Percentiles rank a stretch among this genome's conserved stretches.
phyloP scores from a whole-genome alignment of 441 rosid species.

The Macaranga tanarius region DNA sequence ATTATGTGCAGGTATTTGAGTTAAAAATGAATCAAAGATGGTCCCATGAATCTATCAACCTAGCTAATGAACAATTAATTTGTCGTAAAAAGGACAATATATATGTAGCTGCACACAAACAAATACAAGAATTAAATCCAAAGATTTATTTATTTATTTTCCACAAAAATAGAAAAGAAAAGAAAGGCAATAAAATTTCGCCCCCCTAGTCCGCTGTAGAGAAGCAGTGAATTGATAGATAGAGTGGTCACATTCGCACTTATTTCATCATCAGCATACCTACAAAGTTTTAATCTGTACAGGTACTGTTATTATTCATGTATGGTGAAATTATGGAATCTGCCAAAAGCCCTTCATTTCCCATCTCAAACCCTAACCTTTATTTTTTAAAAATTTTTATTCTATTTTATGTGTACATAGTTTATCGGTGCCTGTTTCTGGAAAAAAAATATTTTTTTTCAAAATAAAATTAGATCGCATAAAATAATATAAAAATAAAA shows the following conservation, averaged over 20 bases:
- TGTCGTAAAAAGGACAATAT: not conserved
- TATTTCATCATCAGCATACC: slow-evolving; percentile 21
- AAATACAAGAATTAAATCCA: not conserved
- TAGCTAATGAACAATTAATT: not conserved
- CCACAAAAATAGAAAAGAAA: not conserved
- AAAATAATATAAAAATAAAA: too few species aligned
- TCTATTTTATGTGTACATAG: slow-evolving; percentile 10
- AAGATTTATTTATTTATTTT: not conserved
- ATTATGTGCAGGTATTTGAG: too few species aligned
- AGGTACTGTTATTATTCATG: not conserved
- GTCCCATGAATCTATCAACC: too few species aligned
- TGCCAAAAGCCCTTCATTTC: slow-evolving; percentile 21
- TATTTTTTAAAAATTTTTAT: slow-evolving; percentile 10
- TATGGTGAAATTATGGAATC: not conserved
- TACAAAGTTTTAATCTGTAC: slow-evolving; percentile 16
- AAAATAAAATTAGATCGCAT: not conserved
- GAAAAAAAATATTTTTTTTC: too few species aligned
- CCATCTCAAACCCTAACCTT: slow-evolving; percentile 37
- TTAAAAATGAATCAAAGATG: too few species aligned
- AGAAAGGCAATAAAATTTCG: slow-evolving; percentile 15
- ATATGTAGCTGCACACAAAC: not conserved
- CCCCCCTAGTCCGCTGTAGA: slow-evolving; percentile 49
- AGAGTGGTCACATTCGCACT: slow-evolving; percentile 23
- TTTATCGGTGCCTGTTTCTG: too few species aligned
- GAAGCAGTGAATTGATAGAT: slow-evolving; percentile 23